Percentiles rank a stretch among this genome's conserved stretches.
phyloP scores from a whole-genome alignment of 495 filamentous ascomycete genomes.

The Aspergillus bertholletiae region DNA sequence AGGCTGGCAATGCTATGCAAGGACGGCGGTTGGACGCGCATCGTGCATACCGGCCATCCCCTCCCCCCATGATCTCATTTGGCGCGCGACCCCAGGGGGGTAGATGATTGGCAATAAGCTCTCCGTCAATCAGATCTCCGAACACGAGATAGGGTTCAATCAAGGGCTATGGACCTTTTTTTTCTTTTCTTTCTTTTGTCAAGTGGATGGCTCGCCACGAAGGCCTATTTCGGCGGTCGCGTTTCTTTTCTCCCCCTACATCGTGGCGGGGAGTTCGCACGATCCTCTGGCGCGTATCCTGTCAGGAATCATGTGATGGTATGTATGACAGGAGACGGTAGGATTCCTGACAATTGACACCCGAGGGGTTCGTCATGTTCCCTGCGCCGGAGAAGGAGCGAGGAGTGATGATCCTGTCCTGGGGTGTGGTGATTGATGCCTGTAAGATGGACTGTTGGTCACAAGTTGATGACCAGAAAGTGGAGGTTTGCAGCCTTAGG shows the following conservation, averaged over 20 bases:
- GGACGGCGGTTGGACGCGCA: conserved; percentile 16
- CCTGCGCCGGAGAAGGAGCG: neutral
- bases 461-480: neutral
- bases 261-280: neutral
- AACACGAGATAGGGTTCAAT: conserved; percentile 3
- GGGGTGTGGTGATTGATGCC: neutral
- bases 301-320: neutral
- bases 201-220: conserved; percentile 1
- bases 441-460: neutral
- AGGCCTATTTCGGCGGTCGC: conserved; percentile 4
- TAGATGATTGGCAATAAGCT: conserved; percentile 13
- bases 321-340: neutral
- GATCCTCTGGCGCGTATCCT: neutral
- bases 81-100: conserved; percentile 14
- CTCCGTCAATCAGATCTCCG: conserved; percentile 12
- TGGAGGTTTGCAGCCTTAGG: neutral
- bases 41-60: conserved; percentile 14
- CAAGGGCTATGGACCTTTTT: neutral
- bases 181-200: neutral
- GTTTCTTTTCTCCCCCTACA: neutral
- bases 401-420: neutral
- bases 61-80: neutral
- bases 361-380: neutral
- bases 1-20: conserved; percentile 10
- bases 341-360: neutral